Conservation (phyloP, 305 asterid species). For the Fraxinus albicans region DNA sequence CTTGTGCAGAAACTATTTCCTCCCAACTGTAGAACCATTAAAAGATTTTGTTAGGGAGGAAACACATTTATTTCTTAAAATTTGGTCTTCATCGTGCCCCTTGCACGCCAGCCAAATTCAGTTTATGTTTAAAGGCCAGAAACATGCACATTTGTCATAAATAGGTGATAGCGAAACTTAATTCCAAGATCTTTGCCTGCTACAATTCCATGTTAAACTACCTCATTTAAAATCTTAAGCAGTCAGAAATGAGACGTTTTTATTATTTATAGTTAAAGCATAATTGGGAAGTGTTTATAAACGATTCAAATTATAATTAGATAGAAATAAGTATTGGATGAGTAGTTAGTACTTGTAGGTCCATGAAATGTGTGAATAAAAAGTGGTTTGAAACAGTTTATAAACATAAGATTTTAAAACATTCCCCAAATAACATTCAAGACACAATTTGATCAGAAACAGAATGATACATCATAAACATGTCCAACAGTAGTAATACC, state of each 20-base stretch:
- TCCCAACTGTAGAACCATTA: background rate
- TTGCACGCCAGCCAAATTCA: background rate
- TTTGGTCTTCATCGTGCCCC: background rate
- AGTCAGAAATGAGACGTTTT: background rate
- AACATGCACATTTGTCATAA: background rate
- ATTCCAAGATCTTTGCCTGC: background rate
- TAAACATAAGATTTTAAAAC: background rate
- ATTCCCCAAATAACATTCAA: background rate
- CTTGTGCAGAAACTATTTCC: slow-evolving; percentile 3
- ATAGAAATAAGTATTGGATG: background rate
- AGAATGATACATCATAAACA: slow-evolving; percentile 1
- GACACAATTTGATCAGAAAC: background rate
- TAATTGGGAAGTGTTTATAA: background rate
- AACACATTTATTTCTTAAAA: background rate
- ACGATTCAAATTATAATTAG: background rate
- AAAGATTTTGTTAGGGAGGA: background rate
- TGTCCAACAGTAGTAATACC: background rate
- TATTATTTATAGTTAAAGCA: background rate
- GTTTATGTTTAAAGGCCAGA: background rate
- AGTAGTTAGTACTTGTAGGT: background rate
- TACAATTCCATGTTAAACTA: background rate
- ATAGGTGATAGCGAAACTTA: background rate
- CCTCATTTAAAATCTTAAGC: background rate
- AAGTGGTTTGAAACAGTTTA: background rate
- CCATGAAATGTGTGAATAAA: background rate